Evolutionary conservation across 495 filamentous ascomycete genomes (phyloP), one percentile per base, ranked within the genome.

Genomic region (Sabuloglossum arenarium): DNA sequence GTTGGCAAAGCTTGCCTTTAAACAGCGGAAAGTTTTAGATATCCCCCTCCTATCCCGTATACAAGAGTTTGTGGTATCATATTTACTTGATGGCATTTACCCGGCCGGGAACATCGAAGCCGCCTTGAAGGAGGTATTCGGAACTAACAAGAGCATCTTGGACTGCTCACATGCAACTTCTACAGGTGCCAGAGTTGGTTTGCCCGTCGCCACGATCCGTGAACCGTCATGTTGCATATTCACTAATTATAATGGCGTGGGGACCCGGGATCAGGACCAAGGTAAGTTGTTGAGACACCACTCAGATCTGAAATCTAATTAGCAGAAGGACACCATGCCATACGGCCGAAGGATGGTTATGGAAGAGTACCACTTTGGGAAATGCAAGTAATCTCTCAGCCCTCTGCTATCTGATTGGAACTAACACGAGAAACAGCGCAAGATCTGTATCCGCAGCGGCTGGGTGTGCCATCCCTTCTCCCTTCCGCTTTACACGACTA

Each of bases 201-300:
- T 64, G 6, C 49, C 53, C 3, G 59, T 64, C 6, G 53, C 62
- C 31, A 62, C 56, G 28, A 52, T 60, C 21, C 37, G 51, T 52
- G 50, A 62, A 19, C 54, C 59, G 1, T 59, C 56, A 51, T 56
- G 14, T 9, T 65, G 34, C 47, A 53, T 64, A 19, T 62, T 64
- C 55, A 64, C 60, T 6, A 66, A 61, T 42, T 64, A 61, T 56
- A 63, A 62, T 53, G 59, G 58, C 11, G 39, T 64, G 11, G 46
- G 56, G 29, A 54, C 24, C 8, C 53, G 59, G 37, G n/a, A 23
- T 46, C 14, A 23, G 14, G 56, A 52, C 11, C 54, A 34, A 0
- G 58, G 54, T 62, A 62, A 23, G 27, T 34, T 21, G 31, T 32
- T 32, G 30, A 32, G 30, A 32, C 11, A 32, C 30, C n/a, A n/a